These are phyloP conservation scores for Pythium brassicae DNA, from an alignment of 352 stramenopile genomes.

Conservation along the genomic window DNA sequence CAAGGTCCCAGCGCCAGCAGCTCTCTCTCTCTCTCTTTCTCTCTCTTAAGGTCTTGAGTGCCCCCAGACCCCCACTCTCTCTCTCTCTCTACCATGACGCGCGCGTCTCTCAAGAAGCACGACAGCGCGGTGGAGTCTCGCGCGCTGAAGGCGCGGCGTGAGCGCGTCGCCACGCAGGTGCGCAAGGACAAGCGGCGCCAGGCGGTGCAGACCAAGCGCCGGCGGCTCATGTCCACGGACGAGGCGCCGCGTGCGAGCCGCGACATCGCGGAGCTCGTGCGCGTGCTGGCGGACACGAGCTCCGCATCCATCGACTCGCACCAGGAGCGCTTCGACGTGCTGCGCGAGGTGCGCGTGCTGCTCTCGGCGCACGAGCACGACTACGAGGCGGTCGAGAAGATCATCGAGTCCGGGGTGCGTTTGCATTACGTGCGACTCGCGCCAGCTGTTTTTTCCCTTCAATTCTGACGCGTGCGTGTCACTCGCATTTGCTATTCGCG, in stretches of 20 bases:
- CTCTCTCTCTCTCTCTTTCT: background rate
- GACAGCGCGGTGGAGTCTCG: constrained; percentile 53
- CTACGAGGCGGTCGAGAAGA: constrained; percentile 62
- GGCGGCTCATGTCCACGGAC: constrained; percentile 48
- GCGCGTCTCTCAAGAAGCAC: constrained; percentile 79
- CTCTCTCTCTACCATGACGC: constrained; percentile 25
- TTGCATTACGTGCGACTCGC: too few species aligned
- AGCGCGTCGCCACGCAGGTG: constrained; percentile 61
- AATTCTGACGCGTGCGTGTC: too few species aligned
- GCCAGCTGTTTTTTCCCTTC: too few species aligned
- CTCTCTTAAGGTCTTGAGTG: too few species aligned
- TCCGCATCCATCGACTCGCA: constrained; percentile 32
- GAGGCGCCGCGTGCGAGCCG: constrained; percentile 44
- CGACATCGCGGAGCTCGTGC: constrained; percentile 51
- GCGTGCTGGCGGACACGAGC: constrained; percentile 34
- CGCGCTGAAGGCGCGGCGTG: constrained; percentile 53
- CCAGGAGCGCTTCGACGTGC: constrained; percentile 63
- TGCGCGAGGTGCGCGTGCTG: constrained; percentile 63
- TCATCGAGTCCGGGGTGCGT: constrained; percentile 74
- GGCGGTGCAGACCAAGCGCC: constrained; percentile 63
- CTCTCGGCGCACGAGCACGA: constrained; percentile 59
- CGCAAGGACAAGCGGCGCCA: constrained; percentile 70
- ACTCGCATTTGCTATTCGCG: constrained; percentile 11
- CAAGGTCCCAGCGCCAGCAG: background rate
- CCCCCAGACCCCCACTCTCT: too few species aligned